Conservation (phyloP, 306 rosid species). For the Glycyrrhiza uralensis region DNA sequence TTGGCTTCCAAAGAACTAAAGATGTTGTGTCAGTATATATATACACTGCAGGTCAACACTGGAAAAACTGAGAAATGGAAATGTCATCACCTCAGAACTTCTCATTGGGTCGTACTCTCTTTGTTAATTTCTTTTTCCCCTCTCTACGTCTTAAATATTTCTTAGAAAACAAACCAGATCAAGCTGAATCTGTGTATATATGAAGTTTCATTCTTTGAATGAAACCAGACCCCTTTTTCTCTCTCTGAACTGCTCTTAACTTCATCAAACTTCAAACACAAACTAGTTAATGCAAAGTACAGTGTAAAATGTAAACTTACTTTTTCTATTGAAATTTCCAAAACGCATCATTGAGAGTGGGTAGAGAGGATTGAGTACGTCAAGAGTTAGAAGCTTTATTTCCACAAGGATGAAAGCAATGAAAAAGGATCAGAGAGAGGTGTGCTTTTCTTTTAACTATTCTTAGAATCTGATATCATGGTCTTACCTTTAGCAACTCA, state of each 20-base stretch:
- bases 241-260: background rate
- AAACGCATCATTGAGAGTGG: slow-evolving; percentile 28
- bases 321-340: slow-evolving; percentile 31
- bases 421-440: slow-evolving; percentile 18
- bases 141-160: background rate
- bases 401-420: slow-evolving; percentile 34
- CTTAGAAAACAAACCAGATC: background rate
- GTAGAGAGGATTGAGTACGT: slow-evolving; percentile 32
- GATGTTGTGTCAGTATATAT: slow-evolving; percentile 12
- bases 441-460: slow-evolving; percentile 21
- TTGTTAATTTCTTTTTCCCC: background rate
- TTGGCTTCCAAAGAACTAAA: slow-evolving; percentile 4
- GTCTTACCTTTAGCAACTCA: slow-evolving; percentile 20
- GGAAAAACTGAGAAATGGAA: slow-evolving; percentile 29
- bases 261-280: slow-evolving; percentile 23
- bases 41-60: background rate
- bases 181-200: slow-evolving; percentile 5
- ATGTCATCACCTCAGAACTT: slow-evolving; percentile 27
- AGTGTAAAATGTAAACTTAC: slow-evolving; percentile 11
- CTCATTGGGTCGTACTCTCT: slow-evolving; percentile 41
- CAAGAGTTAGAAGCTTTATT: slow-evolving; percentile 38
- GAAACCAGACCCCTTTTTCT: background rate
- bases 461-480: slow-evolving; percentile 33
- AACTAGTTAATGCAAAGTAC: slow-evolving; percentile 22
- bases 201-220: slow-evolving; percentile 10